Evolutionary conservation across 2,329 filamentous ascomycete species (phyloP), one percentile per base, ranked within the genome.

Genomic region (Neopestalotiopsis sp.): DNA sequence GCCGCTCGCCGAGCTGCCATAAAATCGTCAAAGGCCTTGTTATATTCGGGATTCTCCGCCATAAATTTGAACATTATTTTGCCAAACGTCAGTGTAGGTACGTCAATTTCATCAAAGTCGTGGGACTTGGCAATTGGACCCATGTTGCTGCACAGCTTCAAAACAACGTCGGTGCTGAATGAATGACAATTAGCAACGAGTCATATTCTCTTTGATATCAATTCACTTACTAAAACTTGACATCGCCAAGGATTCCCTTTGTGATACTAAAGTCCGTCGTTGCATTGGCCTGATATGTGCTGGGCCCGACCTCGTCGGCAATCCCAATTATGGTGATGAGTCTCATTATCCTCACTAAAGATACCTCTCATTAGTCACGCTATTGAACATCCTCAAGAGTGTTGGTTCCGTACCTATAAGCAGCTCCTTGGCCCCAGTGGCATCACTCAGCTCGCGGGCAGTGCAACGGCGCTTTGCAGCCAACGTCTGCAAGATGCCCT

Each of bases 81-180:
- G 30, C 64, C 64, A 45, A 66, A 66, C 10, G 52, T 58, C 30
- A 52, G 28, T 3, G 28, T 38, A 13, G 34, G 52, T 12, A 24
- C 30, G 20, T 66, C 52, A 2, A 42, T 30, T 42, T 66, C 30
- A 12, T 13, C 20, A 12, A 38, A 38, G 34, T 59, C 30, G 3
- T n/a, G n/a, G 10, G 57, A 20, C 24, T 13, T 32, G 14, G 42
- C 38, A 12, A 65, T 52, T 9, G 64, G 49, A 20, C 64, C 64
- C 64, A 66, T 66, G 30, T 66, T 59, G 34, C 64, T 59, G 49
- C 49, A 57, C 24, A 66, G 10, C 52, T 59, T 57, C 45, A 58
- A 6, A 12, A 42, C 64, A 4, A 66, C 40, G 28, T 57, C 64
- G 9, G 45, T 66, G 49, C 64, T 66, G 24, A 32, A 9, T 38